A percentile compares a stretch with the other conserved stretches of the same genome.
Conservation (phyloP, 441 rosid species). For the Francoa sonchifolia region DNA sequence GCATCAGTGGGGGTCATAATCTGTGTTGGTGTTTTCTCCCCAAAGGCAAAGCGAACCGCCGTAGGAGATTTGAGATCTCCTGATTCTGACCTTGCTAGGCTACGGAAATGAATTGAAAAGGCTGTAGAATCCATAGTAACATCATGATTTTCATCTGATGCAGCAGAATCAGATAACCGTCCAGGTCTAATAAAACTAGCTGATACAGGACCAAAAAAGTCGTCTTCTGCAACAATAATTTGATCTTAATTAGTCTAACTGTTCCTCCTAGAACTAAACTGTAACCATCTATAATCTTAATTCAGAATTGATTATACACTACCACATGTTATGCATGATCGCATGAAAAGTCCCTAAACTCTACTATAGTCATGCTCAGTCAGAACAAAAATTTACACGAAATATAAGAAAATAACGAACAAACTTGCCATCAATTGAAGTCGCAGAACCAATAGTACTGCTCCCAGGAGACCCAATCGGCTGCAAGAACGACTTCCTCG, state of each 20-base stretch:
- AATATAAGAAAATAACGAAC: not conserved
- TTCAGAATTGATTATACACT: too few relatives aligned
- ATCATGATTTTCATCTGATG: conserved; percentile 65
- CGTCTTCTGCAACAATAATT: conserved; percentile 54
- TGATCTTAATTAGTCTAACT: too few relatives aligned
- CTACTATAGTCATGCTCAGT: too few relatives aligned
- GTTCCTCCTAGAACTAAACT: too few relatives aligned
- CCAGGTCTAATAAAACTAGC: conserved; percentile 68
- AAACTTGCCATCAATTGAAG: conserved; percentile 13
- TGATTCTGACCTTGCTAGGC: conserved; percentile 61
- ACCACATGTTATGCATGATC: too few relatives aligned
- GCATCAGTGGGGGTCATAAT: conserved; percentile 27
- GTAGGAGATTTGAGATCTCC: conserved; percentile 48
- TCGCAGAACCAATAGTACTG: conserved; percentile 16
- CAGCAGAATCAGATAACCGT: conserved; percentile 49
- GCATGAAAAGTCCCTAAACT: too few relatives aligned
- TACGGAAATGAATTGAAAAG: conserved; percentile 82
- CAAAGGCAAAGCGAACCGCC: conserved; percentile 19
- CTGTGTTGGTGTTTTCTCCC: conserved; percentile 46
- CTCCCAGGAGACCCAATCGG: conserved; percentile 17
- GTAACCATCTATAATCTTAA: too few relatives aligned
- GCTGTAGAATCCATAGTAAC: conserved; percentile 88
- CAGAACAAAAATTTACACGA: too few relatives aligned
- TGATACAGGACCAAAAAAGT: conserved; percentile 86
- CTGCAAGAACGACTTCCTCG: conserved; percentile 9